Evolutionary conservation across 352 stramenopile genomes (phyloP), one percentile per base, ranked within the genome.

Genomic region (Halophytophthora batemanensis): DNA sequence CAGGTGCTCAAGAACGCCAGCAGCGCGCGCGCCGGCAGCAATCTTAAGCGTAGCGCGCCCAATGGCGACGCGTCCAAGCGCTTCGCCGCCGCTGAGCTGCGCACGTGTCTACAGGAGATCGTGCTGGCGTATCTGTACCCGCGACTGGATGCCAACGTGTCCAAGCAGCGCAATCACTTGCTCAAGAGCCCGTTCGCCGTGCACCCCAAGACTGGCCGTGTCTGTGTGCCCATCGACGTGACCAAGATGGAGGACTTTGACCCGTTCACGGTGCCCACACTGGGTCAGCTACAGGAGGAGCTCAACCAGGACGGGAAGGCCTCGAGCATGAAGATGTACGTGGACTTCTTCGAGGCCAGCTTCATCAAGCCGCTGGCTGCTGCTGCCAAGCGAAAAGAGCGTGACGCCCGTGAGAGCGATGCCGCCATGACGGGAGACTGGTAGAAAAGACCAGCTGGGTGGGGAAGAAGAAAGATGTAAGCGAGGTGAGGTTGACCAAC

Each of bases 121-220:
- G 95, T 99, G 34, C 94, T 99, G 51, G 75, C 84, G 31, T 96
- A 99, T 58, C 84, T 96, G 25, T 99, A 99, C 69, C 96, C 97
- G 13, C 85, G 97, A 33, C 67, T 99, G 55, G 97, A 99, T 96
- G 97, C 98, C 34, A 99, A 99, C 71, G 97, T 99, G 45, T 99
- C 96, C 55, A 99, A 99, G 69, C 93, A 98, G 66, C 86, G 96
- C 50, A 99, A 99, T 87, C 97, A 99, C 84, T 98, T 99, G 79
- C 82, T 99, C 34, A 99, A 99, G 73, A 97, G 79, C 72, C 97
- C 97, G 23, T 99, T 99, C 61, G 97, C 93, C 22, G 93, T 98
- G 19, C 96, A 99, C 68, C 96, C 96, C 6, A 99, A 99, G 81
- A 98, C 95, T 0, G 94, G 97, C 17, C 79, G 96, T 19, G 96